These are phyloP conservation scores for Aspergillus incahuasiensis DNA, from an alignment of 495 filamentous ascomycete genomes.

Conservation along the genomic window DNA sequence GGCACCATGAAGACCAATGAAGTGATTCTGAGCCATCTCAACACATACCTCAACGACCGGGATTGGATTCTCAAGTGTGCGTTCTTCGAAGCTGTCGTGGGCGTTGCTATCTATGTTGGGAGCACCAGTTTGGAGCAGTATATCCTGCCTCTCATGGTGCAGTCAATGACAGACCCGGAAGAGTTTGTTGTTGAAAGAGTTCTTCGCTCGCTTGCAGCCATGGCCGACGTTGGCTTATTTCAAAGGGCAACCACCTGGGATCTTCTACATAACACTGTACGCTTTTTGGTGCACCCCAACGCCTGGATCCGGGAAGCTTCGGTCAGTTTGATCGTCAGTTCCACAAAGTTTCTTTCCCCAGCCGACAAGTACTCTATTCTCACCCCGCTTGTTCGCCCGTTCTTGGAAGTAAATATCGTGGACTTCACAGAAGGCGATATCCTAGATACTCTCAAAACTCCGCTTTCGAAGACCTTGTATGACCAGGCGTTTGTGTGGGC, in stretches of 20 bases:
- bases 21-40: slow-evolving; percentile 89
- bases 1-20: slow-evolving; percentile 86
- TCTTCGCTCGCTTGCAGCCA: slow-evolving; percentile 78
- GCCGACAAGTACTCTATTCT: slow-evolving; percentile 83
- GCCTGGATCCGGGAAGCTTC: slow-evolving; percentile 91
- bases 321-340: slow-evolving; percentile 71
- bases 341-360: slow-evolving; percentile 68
- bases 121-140: slow-evolving; percentile 88
- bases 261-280: slow-evolving; percentile 69
- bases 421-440: slow-evolving; percentile 67
- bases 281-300: slow-evolving; percentile 91
- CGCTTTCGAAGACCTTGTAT: slow-evolving; percentile 71
- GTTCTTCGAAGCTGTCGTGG: slow-evolving; percentile 93
- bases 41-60: slow-evolving; percentile 94
- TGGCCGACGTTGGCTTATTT: slow-evolving; percentile 84
- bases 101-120: slow-evolving; percentile 86
- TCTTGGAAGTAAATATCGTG: slow-evolving; percentile 64
- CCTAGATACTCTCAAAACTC: slow-evolving; percentile 78
- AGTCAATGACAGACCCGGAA: slow-evolving; percentile 92
- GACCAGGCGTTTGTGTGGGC: slow-evolving; percentile 88
- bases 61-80: slow-evolving; percentile 97
- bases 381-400: slow-evolving; percentile 71
- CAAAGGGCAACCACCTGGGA: slow-evolving; percentile 84
- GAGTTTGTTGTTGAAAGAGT: slow-evolving; percentile 93
- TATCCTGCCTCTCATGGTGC: slow-evolving; percentile 92